These are phyloP conservation scores for Colletotrichum costaricense DNA, from an alignment of 2,329 filamentous ascomycete species.

Conservation along the genomic window DNA sequence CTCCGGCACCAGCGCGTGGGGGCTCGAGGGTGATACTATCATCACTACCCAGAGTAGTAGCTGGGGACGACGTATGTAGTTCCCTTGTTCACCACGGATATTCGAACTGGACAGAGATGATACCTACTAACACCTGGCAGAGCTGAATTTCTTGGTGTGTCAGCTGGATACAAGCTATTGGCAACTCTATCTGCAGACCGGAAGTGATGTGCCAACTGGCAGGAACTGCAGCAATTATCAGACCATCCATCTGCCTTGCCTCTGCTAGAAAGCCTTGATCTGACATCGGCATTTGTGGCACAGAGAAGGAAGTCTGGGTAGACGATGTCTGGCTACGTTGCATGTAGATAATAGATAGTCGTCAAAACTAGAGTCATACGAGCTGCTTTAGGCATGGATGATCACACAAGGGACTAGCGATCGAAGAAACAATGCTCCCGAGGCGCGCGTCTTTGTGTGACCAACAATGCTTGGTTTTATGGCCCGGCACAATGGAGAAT, in stretches of 20 bases:
- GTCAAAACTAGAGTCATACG: neutral
- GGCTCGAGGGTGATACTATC: conserved; percentile 56
- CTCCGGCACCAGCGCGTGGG: conserved; percentile 60
- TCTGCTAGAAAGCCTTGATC: conserved; percentile 48
- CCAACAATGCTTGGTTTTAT: neutral
- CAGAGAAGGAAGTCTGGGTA: neutral
- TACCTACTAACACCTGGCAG: conserved; percentile 39
- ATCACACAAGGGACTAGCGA: neutral
- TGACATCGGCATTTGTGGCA: neutral
- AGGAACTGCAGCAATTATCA: conserved; percentile 65
- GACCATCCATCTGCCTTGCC: conserved; percentile 64
- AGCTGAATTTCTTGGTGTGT: conserved; percentile 65
- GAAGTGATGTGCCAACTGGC: conserved; percentile 59
- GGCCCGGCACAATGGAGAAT: conserved; percentile 2
- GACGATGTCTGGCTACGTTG: neutral
- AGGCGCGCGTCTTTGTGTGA: neutral
- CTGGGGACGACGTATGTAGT: conserved; percentile 53
- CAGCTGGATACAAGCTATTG: conserved; percentile 55
- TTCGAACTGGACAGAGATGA: conserved; percentile 14
- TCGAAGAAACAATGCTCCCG: neutral
- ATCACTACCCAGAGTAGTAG: conserved; percentile 56
- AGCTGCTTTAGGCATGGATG: neutral
- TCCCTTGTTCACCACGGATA: too few relatives aligned
- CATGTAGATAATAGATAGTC: conserved; percentile 22
- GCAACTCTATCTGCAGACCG: conserved; percentile 64